Conservation (phyloP, 2,329 filamentous ascomycete species). For the Paecilomyces fulvus region DNA sequence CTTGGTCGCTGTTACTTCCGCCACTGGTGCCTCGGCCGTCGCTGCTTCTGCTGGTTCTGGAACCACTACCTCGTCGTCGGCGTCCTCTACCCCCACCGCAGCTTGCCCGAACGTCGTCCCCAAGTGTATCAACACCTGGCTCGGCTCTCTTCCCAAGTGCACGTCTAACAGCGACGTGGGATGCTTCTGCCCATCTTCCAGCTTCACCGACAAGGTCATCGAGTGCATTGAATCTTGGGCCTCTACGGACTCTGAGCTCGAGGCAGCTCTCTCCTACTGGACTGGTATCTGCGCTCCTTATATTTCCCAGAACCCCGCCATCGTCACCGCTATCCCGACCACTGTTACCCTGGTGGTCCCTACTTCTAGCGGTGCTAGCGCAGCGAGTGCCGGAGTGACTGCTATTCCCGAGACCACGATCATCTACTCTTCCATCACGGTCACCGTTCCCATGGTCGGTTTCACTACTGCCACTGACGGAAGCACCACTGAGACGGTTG, state of each 20-base stretch:
- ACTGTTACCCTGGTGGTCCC: conserved; percentile 47
- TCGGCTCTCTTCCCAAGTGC: conserved; percentile 61
- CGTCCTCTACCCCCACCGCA: conserved; percentile 19
- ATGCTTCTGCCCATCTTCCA: conserved; percentile 78
- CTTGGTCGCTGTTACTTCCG: neutral
- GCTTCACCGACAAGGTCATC: conserved; percentile 72
- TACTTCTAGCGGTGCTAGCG: conserved; percentile 27
- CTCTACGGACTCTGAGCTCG: conserved; percentile 55
- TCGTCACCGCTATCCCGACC: conserved; percentile 65
- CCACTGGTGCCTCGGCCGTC: conserved; percentile 9
- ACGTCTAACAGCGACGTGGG: conserved; percentile 69
- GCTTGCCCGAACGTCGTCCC: conserved; percentile 64
- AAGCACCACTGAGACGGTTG: conserved; percentile 19
- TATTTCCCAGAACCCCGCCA: conserved; percentile 69
- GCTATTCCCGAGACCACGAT: conserved; percentile 31
- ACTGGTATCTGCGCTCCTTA: conserved; percentile 80
- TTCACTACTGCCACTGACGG: conserved; percentile 28
- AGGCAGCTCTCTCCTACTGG: conserved; percentile 70
- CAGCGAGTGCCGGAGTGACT: conserved; percentile 3
- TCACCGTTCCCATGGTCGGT: conserved; percentile 38
- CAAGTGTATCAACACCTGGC: conserved; percentile 86
- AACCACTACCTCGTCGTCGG: neutral
- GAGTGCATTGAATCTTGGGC: conserved; percentile 73
- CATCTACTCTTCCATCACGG: conserved; percentile 32
- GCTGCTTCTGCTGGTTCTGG: conserved; percentile 6